Percentiles rank a stretch among this genome's conserved stretches.
Conservation (phyloP, 2,329 filamentous ascomycete species). For the Venturiaceae sp. region DNA sequence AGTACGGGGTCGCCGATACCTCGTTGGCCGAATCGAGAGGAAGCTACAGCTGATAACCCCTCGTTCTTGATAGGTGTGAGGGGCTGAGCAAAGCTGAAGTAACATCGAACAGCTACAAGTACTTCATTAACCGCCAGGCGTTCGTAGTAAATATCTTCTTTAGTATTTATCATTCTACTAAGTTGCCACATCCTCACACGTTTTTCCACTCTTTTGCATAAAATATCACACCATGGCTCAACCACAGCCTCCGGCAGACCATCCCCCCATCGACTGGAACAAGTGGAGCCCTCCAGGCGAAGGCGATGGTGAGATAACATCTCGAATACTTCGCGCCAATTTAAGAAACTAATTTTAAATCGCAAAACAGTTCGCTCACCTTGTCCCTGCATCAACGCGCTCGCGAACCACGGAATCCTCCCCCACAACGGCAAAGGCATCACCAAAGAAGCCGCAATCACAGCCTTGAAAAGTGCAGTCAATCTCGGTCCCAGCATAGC, state of each 20-base stretch:
- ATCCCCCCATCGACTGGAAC: slow-evolving; percentile 9
- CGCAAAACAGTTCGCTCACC: slow-evolving; percentile 7
- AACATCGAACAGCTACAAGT: too few species aligned
- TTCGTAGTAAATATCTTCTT: neutral
- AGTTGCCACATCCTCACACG: neutral
- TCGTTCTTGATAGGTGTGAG: neutral
- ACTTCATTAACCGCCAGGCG: neutral
- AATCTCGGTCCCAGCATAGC: slow-evolving; percentile 5
- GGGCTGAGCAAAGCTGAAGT: neutral
- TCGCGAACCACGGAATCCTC: slow-evolving; percentile 11
- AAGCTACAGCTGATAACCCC: neutral
- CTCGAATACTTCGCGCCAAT: neutral
- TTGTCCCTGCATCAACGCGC: slow-evolving; percentile 10
- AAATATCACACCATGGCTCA: neutral
- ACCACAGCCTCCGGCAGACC: slow-evolving; percentile 3
- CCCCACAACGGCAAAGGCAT: slow-evolving; percentile 11
- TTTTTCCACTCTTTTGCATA: neutral
- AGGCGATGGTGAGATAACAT: slow-evolving; percentile 8
- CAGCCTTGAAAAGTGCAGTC: slow-evolving; percentile 1
- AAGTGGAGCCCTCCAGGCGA: slow-evolving; percentile 9
- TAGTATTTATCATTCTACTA: neutral
- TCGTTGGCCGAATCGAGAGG: neutral
- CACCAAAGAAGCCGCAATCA: slow-evolving; percentile 6
- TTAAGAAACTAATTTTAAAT: neutral
- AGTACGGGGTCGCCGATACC: neutral